phyloP scores from a whole-genome alignment of 441 rosid genomes.

The Bruguiera hainesii region DNA sequence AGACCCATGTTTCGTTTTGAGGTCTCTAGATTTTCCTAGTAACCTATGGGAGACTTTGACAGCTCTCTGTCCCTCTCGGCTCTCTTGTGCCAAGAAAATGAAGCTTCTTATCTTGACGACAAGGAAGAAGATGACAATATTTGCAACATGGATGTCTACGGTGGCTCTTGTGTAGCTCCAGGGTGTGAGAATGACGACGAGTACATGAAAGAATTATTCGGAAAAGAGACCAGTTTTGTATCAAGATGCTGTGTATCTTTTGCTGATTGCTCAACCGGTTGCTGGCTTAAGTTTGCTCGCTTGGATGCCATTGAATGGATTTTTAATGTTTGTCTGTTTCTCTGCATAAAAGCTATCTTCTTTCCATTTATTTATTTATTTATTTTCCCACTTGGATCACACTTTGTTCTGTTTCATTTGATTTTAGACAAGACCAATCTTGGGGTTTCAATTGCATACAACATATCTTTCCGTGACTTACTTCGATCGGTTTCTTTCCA shows the following conservation, averaged over 20 bases:
- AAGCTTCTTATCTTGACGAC: constrained; percentile 32
- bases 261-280: constrained; percentile 17
- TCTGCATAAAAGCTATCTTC: not conserved
- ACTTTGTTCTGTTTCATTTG: constrained; percentile 6
- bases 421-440: constrained; percentile 53
- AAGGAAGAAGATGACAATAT: constrained; percentile 19
- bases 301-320: constrained; percentile 79
- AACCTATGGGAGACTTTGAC: constrained; percentile 35
- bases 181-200: constrained; percentile 46
- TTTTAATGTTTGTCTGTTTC: constrained; percentile 41
- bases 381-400: not conserved
- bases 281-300: constrained; percentile 50
- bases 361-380: not conserved
- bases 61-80: constrained; percentile 39
- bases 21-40: constrained; percentile 16
- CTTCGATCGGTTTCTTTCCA: constrained; percentile 66
- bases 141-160: not conserved
- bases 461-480: constrained; percentile 70
- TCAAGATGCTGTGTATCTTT: constrained; percentile 15
- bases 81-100: constrained; percentile 67
- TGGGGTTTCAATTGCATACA: constrained; percentile 66
- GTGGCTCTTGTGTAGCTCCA: constrained; percentile 17
- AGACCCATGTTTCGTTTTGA: constrained; percentile 25
- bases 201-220: constrained; percentile 41
- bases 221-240: constrained; percentile 38